phyloP scores from a whole-genome alignment of 2,329 filamentous ascomycete genomes.

The Venturia aucupariae region DNA sequence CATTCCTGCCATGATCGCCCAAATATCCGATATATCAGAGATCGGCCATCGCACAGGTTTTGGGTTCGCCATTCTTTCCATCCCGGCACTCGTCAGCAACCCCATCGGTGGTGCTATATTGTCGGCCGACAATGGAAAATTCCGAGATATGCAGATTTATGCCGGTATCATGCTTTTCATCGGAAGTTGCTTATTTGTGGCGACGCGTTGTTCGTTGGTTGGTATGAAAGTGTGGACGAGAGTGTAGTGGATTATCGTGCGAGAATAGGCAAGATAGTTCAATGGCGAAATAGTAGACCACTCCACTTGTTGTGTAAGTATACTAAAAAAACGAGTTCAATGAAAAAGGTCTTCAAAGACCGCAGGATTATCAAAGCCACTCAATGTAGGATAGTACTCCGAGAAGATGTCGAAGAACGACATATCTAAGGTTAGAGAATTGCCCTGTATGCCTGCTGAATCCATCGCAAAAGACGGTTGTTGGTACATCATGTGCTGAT shows the following conservation, averaged over 20 bases:
- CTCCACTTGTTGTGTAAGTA: no score
- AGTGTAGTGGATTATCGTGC: background rate
- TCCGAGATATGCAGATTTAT: slow-evolving; percentile 8
- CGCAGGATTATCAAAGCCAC: background rate
- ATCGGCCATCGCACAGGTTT: slow-evolving; percentile 60
- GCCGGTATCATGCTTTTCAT: background rate
- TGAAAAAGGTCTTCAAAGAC: background rate
- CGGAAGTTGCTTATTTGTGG: slow-evolving; percentile 3
- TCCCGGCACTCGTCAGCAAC: slow-evolving; percentile 57
- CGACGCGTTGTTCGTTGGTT: slow-evolving; percentile 1
- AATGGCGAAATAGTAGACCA: no score
- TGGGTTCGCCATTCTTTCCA: slow-evolving; percentile 50
- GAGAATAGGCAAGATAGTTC: no score
- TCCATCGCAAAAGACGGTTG: background rate
- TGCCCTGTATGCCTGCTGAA: background rate
- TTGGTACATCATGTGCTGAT: background rate
- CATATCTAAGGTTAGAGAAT: background rate
- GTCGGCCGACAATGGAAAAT: background rate
- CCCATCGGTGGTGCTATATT: slow-evolving; percentile 51
- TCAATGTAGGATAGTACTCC: background rate
- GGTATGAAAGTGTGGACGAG: background rate
- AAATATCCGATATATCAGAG: slow-evolving; percentile 60
- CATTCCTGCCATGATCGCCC: slow-evolving; percentile 72
- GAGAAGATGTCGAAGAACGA: background rate
- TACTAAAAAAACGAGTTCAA: background rate